A percentile compares a stretch with the other conserved stretches of the same genome.
phyloP scores from a whole-genome alignment of 345 rosid species.

The Hypericum perforatum region DNA sequence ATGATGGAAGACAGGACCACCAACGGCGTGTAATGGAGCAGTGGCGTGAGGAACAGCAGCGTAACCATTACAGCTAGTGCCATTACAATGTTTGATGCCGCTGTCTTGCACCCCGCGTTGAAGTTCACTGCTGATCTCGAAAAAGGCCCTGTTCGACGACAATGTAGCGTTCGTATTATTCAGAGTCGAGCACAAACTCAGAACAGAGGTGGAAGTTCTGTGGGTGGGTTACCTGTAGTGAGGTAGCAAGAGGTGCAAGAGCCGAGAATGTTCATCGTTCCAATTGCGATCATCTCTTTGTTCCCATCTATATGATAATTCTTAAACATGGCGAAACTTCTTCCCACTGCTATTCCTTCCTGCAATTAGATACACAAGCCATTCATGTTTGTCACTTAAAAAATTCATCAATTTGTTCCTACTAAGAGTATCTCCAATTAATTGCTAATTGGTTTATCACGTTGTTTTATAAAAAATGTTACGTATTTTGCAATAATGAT shows the following conservation, averaged over 20 bases:
- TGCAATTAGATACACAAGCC: constrained; percentile 11
- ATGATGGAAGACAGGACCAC: constrained; percentile 86
- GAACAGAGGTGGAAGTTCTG: neutral
- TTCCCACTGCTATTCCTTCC: constrained; percentile 97
- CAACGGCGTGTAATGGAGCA: constrained; percentile 85
- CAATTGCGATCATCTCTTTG: constrained; percentile 96
- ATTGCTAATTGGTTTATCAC: no score
- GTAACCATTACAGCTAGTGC: constrained; percentile 80
- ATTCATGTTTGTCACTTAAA: no score
- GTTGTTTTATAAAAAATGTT: no score
- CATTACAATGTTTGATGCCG: constrained; percentile 90
- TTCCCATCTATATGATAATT: constrained; percentile 88
- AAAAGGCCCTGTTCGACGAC: constrained; percentile 56
- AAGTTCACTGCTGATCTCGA: constrained; percentile 88
- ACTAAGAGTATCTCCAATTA: no score
- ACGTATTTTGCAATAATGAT: no score
- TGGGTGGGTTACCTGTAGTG: constrained; percentile 54
- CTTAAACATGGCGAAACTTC: constrained; percentile 87
- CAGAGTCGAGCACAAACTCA: neutral
- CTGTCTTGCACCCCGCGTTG: constrained; percentile 87
- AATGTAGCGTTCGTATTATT: neutral
- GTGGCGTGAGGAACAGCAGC: constrained; percentile 64
- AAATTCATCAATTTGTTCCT: no score
- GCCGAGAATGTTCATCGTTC: constrained; percentile 87
- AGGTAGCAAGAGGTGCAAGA: constrained; percentile 90